Evolutionary conservation across 2,329 filamentous ascomycete species (phyloP).

Genomic region (Verticillium albo-atrum): DNA sequence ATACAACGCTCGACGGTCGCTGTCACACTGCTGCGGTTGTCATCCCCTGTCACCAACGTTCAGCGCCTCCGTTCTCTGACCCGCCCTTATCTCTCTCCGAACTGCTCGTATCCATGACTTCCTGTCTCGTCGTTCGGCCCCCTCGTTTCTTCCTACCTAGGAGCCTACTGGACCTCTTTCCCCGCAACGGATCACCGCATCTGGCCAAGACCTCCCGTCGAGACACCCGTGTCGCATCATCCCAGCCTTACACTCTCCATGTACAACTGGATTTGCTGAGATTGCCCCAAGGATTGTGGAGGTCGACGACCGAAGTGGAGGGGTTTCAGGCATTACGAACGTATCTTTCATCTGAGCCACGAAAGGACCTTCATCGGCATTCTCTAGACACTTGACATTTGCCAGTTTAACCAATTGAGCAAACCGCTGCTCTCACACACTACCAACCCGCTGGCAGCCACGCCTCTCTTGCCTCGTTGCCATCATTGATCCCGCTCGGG

Average conservation of each 20-base stretch:
- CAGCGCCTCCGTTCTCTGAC: conserved; percentile 3
- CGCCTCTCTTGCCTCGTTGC: neutral
- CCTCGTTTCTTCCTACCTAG: neutral
- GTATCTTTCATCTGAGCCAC: neutral
- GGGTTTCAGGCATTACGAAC: no score
- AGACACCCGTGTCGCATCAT: neutral
- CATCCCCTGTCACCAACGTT: neutral
- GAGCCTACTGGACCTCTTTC: neutral
- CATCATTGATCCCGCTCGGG: neutral
- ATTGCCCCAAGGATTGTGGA: no score
- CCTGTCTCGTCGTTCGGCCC: no score
- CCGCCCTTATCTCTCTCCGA: no score
- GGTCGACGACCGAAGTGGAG: no score
- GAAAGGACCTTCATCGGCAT: no score
- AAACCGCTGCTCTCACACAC: neutral
- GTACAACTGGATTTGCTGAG: neutral
- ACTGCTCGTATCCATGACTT: no score
- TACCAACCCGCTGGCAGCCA: neutral
- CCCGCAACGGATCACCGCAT: neutral
- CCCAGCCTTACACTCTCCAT: neutral
- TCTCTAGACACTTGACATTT: no score
- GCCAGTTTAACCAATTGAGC: no score
- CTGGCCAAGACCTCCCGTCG: neutral
- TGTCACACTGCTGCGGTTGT: neutral
- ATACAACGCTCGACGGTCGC: neutral